phyloP scores from a whole-genome alignment of 768 basidiomycete genomes.

The Cytidiella melzeri region DNA sequence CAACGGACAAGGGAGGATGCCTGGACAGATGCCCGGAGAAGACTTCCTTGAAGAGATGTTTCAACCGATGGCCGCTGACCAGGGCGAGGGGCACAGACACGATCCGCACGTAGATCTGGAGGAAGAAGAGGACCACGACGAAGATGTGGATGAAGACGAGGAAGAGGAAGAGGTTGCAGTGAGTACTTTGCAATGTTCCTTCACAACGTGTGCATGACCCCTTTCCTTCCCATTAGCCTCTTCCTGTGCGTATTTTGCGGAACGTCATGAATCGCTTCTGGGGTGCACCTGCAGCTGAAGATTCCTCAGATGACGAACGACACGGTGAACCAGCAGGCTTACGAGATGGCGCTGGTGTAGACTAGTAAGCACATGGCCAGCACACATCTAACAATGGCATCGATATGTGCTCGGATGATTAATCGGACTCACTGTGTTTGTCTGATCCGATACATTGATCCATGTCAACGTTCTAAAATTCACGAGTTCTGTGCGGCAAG shows the following conservation, averaged over 20 bases:
- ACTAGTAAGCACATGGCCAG: not conserved
- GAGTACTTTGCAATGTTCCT: too few relatives aligned
- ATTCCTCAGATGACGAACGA: conserved; percentile 36
- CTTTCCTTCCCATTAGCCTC: too few relatives aligned
- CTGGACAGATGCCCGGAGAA: conserved; percentile 40
- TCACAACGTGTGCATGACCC: too few relatives aligned
- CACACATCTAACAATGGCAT: not conserved
- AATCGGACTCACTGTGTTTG: not conserved
- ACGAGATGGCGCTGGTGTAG: not conserved
- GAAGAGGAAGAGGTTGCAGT: conserved; percentile 45
- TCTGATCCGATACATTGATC: too few relatives aligned
- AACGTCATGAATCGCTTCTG: conserved; percentile 58
- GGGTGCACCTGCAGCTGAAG: conserved; percentile 29
- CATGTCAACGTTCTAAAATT: too few relatives aligned
- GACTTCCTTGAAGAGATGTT: conserved; percentile 27
- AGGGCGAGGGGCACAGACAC: conserved; percentile 21
- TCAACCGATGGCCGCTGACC: conserved; percentile 18
- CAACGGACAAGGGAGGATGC: conserved; percentile 30
- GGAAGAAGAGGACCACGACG: conserved; percentile 36
- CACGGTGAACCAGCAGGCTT: conserved; percentile 18
- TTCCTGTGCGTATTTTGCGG: conserved; percentile 52
- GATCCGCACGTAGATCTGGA: conserved; percentile 37
- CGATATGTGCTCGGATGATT: not conserved
- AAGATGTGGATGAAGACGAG: conserved; percentile 39
- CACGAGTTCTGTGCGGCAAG: too few relatives aligned